A percentile compares a stretch with the other conserved stretches of the same genome.
These are phyloP conservation scores for Delonix regia DNA, from an alignment of 306 rosid genomes.

Conservation along the genomic window DNA sequence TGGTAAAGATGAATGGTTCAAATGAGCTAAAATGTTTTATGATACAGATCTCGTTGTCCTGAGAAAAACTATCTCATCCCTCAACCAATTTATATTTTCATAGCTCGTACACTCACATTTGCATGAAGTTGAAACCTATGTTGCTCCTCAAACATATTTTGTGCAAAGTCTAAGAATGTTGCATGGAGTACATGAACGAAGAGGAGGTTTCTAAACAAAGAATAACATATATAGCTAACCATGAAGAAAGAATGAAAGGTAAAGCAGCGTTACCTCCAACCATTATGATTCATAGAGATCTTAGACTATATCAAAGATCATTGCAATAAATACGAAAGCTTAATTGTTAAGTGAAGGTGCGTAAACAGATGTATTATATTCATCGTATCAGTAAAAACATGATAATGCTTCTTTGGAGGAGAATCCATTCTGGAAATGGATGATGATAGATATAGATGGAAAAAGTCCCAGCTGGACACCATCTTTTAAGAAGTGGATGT, in stretches of 20 bases:
- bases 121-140: background rate
- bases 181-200: too few relatives aligned
- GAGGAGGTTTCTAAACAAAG: too few relatives aligned
- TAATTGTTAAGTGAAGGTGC: background rate
- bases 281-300: too few relatives aligned
- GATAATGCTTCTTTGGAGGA: constrained; percentile 32
- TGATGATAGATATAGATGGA: constrained; percentile 30
- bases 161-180: too few relatives aligned
- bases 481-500: constrained; percentile 37
- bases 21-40: background rate
- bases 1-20: constrained; percentile 4
- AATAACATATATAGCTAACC: too few relatives aligned
- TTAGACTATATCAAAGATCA: too few relatives aligned
- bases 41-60: background rate
- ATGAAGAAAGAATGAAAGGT: too few relatives aligned
- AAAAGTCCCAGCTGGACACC: constrained; percentile 43
- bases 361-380: background rate
- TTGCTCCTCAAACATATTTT: too few relatives aligned
- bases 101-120: background rate
- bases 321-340: too few relatives aligned
- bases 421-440: constrained; percentile 44
- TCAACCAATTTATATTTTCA: background rate
- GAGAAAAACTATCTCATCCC: constrained; percentile 3
- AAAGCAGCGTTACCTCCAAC: too few relatives aligned
- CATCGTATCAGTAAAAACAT: background rate